These are phyloP conservation scores for Blepharisma japonicum DNA, from an alignment of 73 alveolate species.

Conservation along the genomic window DNA sequence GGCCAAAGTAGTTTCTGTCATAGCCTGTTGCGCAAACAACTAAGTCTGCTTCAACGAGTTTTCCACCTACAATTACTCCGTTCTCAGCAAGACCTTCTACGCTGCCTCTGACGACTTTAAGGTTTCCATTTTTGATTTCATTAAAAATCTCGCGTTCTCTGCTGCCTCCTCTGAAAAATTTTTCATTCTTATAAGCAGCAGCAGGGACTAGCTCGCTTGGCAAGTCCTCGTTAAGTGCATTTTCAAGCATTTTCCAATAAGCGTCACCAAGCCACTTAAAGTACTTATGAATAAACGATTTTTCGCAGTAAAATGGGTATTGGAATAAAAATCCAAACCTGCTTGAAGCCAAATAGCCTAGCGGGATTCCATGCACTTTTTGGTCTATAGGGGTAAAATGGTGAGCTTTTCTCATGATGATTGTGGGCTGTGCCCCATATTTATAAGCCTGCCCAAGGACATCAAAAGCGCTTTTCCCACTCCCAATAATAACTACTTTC, in stretches of 20 bases:
- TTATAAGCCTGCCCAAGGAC: neutral
- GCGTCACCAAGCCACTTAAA: neutral
- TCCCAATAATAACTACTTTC: constrained; percentile 7
- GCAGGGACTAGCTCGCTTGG: neutral
- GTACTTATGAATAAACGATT: neutral
- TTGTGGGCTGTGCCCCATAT: neutral
- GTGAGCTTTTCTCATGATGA: neutral
- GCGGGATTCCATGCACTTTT: neutral
- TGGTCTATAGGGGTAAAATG: neutral
- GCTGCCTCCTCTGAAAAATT: neutral
- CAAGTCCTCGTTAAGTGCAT: neutral
- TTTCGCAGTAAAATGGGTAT: constrained; percentile 16
- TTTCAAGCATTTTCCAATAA: neutral
- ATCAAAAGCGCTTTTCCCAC: constrained; percentile 12
- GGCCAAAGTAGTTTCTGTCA: neutral
- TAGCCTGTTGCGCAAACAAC: neutral
- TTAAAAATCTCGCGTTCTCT: neutral
- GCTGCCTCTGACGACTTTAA: neutral
- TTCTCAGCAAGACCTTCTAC: neutral
- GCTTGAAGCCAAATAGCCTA: neutral
- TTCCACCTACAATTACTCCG: neutral
- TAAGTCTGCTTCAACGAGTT: neutral
- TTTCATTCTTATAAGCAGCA: neutral
- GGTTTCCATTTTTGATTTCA: neutral
- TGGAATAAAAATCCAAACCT: neutral